Evolutionary conservation across 2,329 filamentous ascomycete genomes (phyloP).

Genomic region (Tolypocladium ovalisporum): DNA sequence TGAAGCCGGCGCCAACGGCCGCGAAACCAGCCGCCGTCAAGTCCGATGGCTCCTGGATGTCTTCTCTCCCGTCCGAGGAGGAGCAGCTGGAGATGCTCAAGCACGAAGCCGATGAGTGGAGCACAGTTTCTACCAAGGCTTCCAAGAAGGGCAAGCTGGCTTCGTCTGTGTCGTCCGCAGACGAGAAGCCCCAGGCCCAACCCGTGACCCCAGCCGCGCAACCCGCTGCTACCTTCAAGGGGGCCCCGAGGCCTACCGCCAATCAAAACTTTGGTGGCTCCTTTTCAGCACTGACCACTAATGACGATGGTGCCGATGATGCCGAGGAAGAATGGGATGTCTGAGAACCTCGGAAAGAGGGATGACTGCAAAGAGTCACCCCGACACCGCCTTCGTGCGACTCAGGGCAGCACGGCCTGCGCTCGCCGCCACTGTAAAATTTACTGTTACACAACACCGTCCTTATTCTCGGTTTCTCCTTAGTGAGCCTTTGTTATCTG

Average conservation of each 20-base stretch:
- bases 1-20: constrained; percentile 20
- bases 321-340: constrained; percentile 43
- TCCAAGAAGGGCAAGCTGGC: constrained; percentile 32
- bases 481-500: constrained; percentile 6
- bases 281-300: constrained; percentile 37
- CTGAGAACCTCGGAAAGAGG: constrained; percentile 11
- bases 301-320: constrained; percentile 27
- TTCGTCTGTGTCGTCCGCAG: constrained; percentile 17
- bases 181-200: constrained; percentile 18
- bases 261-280: constrained; percentile 30
- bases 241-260: constrained; percentile 17
- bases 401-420: not conserved
- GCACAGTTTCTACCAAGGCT: constrained; percentile 41
- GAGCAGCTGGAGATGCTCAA: constrained; percentile 50
- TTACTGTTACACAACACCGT: not conserved
- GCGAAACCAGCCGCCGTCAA: constrained; percentile 22
- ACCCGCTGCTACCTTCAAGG: constrained; percentile 13
- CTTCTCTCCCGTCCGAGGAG: constrained; percentile 47
- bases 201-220: constrained; percentile 20
- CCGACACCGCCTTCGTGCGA: not conserved
- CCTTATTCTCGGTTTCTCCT: constrained; percentile 6
- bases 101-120: constrained; percentile 44
- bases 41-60: constrained; percentile 32
- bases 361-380: not conserved
- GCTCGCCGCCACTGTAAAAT: constrained; percentile 2